Conservation (phyloP, 805 yeast species). For the Ogataea trehalophila region DNA sequence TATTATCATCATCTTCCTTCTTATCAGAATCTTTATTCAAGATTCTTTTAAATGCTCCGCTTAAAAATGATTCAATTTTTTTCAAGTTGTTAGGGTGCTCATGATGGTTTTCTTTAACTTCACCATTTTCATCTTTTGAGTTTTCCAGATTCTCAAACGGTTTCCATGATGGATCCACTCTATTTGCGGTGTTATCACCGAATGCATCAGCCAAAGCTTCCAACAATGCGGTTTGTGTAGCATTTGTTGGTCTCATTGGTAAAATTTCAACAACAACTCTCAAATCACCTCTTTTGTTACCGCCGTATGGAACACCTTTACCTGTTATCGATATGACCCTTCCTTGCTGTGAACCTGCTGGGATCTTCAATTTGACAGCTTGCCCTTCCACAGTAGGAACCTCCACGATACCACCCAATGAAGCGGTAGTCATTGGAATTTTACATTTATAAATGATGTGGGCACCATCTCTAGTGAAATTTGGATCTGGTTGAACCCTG, state of each 20-base stretch:
- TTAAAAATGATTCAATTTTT: constrained; percentile 53
- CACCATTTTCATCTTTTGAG: constrained; percentile 3
- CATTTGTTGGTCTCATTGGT: constrained; percentile 69
- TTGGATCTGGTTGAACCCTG: constrained; percentile 68
- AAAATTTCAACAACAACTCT: constrained; percentile 68
- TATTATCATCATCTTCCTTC: constrained; percentile 7
- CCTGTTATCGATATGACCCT: constrained; percentile 71
- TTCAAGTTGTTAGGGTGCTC: constrained; percentile 47
- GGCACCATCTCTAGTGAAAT: constrained; percentile 61
- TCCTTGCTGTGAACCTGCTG: constrained; percentile 81
- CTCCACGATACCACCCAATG: constrained; percentile 85
- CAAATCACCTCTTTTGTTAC: constrained; percentile 68
- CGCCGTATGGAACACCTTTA: constrained; percentile 75
- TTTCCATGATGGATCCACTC: constrained; percentile 50
- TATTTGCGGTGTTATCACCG: constrained; percentile 72
- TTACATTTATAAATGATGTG: constrained; percentile 62
- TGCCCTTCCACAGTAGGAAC: constrained; percentile 85
- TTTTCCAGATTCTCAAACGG: constrained; percentile 25
- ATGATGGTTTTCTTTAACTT: constrained; percentile 10
- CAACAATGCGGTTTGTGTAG: constrained; percentile 80
- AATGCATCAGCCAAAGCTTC: constrained; percentile 94
- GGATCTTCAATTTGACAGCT: constrained; percentile 68
- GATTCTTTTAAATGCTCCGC: constrained; percentile 50
- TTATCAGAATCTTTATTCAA: constrained; percentile 15
- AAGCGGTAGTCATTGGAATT: constrained; percentile 92